Base-by-base conservation (phyloP, 23 red algal species). In the Gracilariopsis chorda region DNA sequence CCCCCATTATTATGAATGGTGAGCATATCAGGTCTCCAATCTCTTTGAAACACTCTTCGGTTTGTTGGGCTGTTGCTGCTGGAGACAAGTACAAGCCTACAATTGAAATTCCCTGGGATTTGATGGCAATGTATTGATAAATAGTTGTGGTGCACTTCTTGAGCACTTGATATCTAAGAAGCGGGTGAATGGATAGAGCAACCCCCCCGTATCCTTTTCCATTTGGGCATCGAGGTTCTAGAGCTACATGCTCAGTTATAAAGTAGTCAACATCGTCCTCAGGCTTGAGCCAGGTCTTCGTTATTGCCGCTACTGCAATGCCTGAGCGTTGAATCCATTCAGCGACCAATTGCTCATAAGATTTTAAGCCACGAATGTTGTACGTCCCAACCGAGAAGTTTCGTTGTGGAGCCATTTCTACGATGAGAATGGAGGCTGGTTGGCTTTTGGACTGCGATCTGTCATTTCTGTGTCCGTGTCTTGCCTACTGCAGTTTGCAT, bases 1-100 rank as follows among this genome's bases (percentile, higher is more conserved):
- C 81, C 44, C 81, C 81, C 17, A 86, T 44, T 51, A 86, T 67
- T 10, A 86, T 7, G n/a, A 45, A 39, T 11, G 34, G 34, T 34
- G 11, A 39, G 27, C n/a, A 42, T 7, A 39, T 32, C 20, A 72
- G 65, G 24, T 4, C 65, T 4, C 36, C 40, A 42, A 72, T 72
- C 20, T 72, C 65, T n/a, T 42, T 20, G 6, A 72, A 20, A 32
- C 34, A 39, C 36, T 72, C 6, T 32, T 13, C 32, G 11, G 34
- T 45, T 72, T 72, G 35, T 20, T 72, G 35, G 6, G 21, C 32
- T 72, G 34, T 72, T 45, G 65, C 65, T 42, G 34, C 40, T 72
- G 65, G 65, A 28, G 65, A 72, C 40, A 72, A 13, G 36, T 72
- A 72, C 40, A 72, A 32, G 34, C 65, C 65, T 30, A 45, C 40